Conservation (phyloP, 83 land plant genomes). For the Diphasiastrum complanatum region DNA sequence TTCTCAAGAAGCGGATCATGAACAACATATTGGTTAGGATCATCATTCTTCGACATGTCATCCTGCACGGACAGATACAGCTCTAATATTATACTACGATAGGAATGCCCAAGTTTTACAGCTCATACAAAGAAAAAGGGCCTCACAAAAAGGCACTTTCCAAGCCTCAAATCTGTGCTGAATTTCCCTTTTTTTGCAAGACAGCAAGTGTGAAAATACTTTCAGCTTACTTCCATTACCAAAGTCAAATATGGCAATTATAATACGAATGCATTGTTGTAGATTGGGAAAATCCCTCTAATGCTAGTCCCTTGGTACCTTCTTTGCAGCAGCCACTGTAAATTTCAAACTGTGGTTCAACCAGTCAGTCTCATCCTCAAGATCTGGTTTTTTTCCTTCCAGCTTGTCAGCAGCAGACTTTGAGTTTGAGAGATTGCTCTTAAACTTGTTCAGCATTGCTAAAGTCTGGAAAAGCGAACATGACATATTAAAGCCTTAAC, state of each 20-base stretch:
- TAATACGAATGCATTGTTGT: background rate
- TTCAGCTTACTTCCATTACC: no score
- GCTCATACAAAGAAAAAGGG: no score
- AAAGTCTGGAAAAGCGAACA: slow-evolving; percentile 22
- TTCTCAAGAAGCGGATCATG: slow-evolving; percentile 69
- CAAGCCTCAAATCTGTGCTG: no score
- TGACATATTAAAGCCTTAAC: background rate
- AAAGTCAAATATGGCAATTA: background rate
- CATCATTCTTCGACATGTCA: slow-evolving; percentile 76
- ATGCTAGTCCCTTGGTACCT: no score
- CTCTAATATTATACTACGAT: no score
- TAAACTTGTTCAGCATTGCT: slow-evolving; percentile 29
- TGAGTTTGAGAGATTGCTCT: slow-evolving; percentile 14
- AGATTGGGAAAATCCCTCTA: background rate
- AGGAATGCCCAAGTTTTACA: no score
- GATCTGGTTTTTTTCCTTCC: background rate
- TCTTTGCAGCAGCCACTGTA: slow-evolving; percentile 16
- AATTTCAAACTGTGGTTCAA: slow-evolving; percentile 27
- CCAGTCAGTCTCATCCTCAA: slow-evolving; percentile 6
- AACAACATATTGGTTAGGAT: slow-evolving; percentile 85
- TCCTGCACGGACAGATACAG: no score
- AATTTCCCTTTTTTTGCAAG: no score
- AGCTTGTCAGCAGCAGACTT: background rate
- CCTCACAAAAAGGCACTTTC: no score
- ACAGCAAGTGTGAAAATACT: no score